Base-by-base conservation (phyloP, 352 stramenopile species). In the Globisporangium splendens region DNA sequence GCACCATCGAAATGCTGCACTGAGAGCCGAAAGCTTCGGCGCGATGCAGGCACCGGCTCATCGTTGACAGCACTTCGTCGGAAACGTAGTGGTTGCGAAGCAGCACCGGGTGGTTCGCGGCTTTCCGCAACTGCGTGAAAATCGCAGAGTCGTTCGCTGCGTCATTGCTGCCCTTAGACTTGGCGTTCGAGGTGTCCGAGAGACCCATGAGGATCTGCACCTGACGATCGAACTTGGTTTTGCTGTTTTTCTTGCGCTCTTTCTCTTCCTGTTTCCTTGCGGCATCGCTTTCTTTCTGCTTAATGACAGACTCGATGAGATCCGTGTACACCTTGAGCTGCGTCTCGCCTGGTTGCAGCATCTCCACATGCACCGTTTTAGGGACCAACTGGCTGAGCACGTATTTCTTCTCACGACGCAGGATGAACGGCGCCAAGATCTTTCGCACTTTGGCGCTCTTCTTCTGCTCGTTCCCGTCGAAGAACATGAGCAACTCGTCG, bases 41-140 rank as follows among this genome's bases (percentile, higher is more conserved):
- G 44, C 77, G 69, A 62, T 98, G 81, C 42, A 98, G 59, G 35
- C 82, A 81, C 33, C 73, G 72, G 12, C 78, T 88, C 59, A 99
- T 83, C 21, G 84, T 83, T 21, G 90, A 63, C 44, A 97, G 70
- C 28, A 88, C 84, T 21, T 86, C 72, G 18, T 89, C 73, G 17
- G 71, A 71, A 55, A 89, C 59, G 69, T 88, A 86, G 76, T 94
- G 67, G 56, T 92, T 72, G 8, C 94, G 84, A 24, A 99, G 70
- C 20, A 99, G 70, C 31, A 99, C 76, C 6, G 97, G 94, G 66
- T 99, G 97, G 67, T 99, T 99, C 0, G 97, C 96, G 2, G 92
- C 96, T 69, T 99, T 99, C 11, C 97, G 84, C 39, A 99, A 75
- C 59, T 98, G 82, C 12, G 96, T 98, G 73, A 99, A 99, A 35